phyloP scores from a whole-genome alignment of 1,284 basidiomycete genomes.

The Leccinum solheimii region DNA sequence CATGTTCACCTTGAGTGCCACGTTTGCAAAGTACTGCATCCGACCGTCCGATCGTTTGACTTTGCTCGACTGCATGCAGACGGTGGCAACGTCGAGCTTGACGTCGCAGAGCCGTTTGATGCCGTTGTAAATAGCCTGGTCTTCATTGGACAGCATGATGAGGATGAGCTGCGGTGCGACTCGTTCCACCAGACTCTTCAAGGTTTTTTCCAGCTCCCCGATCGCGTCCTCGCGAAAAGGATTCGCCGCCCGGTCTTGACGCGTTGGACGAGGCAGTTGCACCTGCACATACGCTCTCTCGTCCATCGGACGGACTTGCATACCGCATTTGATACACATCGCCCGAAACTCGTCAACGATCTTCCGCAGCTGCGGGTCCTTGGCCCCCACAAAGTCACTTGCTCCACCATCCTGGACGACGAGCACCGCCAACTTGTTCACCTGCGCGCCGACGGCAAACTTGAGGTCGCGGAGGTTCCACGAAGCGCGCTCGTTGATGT shows the following conservation, averaged over 20 bases:
- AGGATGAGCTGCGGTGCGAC: constrained; percentile 39
- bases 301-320: constrained; percentile 35
- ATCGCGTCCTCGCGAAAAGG: constrained; percentile 16
- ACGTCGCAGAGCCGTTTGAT: constrained; percentile 72
- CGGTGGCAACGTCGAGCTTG: constrained; percentile 61
- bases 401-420: constrained; percentile 56
- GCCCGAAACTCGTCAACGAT: constrained; percentile 49
- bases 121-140: constrained; percentile 68
- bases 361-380: constrained; percentile 50
- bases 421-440: constrained; percentile 64
- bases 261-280: constrained; percentile 3
- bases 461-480: constrained; percentile 66
- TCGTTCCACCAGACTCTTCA: constrained; percentile 28
- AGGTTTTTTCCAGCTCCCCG: constrained; percentile 24
- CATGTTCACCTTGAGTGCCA: constrained; percentile 62
- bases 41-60: constrained; percentile 48
- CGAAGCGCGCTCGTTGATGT: constrained; percentile 43
- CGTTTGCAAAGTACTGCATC: constrained; percentile 38
- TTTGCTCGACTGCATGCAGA: constrained; percentile 67
- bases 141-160: constrained; percentile 63
- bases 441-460: constrained; percentile 54
- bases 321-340: constrained; percentile 63
- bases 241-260: background rate
- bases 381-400: constrained; percentile 39
- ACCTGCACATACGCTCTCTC: constrained; percentile 8